Evolutionary conservation across 768 basidiomycete genomes (phyloP), one percentile per base, ranked within the genome.

Genomic region (Trichaptum fuscoviolaceum): DNA sequence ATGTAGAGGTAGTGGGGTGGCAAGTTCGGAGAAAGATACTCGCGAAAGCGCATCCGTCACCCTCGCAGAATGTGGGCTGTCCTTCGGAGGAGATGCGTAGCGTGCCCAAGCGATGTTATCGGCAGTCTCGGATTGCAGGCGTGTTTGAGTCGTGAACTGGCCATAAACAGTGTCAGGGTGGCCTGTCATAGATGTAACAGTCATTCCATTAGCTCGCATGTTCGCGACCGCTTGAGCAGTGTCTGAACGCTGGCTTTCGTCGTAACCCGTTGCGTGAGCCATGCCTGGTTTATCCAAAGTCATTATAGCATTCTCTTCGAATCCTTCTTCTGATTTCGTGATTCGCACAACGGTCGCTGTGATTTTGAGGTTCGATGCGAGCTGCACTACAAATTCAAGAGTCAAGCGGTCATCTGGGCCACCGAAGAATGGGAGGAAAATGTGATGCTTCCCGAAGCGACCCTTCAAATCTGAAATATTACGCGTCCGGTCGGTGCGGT

Each of bases 371-470:
- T 89, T 90, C 66, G 83, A 79, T 74, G 92, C 96, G 30, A 97
- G 78, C 76, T 96, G 95, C 17, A 90, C 84, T 25, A 92, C 90
- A 70, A 98, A 87, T 34, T 91, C 87, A 36, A 99, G 78, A 0
- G 94, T 93, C 20, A 95, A 81, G 2, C 96, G 83, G 73, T 97
- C 96, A 75, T 99, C 96, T 0, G 94, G 91, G 0, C 96, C 96
- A 25, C 96, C 96, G 74, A 94, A 92, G 84, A 98, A 98, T 0
- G 94, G 92, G 15, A 97, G 72, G 77, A 94, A 91, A 17, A 98
- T 70, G 72, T 93, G 91, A 71, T 87, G 83, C 9, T 71, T 75
- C 57, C 77, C 77, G 60, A 75, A 58, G 69, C 67, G 0, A 72
- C 69, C 35, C 72, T 63, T 9, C 70, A 34, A 0, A n/a, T 60